Conservation (phyloP, 2,329 filamentous ascomycete genomes). For the Diplodia corticola region DNA sequence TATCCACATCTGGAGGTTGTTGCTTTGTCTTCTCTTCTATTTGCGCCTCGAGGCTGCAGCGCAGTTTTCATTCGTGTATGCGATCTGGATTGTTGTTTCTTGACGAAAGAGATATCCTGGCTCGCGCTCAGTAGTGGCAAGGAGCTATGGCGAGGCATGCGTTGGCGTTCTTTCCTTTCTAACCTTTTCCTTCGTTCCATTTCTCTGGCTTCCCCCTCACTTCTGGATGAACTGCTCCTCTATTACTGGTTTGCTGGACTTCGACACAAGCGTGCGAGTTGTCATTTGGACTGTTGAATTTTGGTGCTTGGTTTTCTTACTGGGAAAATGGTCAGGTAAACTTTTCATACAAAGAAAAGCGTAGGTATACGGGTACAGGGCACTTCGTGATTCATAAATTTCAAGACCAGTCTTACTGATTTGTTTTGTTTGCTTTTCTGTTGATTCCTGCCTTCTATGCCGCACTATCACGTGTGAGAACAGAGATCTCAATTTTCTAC, state of each 20-base stretch:
- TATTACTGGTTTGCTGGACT: not conserved
- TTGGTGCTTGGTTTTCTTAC: not conserved
- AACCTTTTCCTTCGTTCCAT: not conserved
- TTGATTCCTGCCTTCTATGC: not conserved
- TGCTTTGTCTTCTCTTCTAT: conserved; percentile 4
- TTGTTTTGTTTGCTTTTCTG: not conserved
- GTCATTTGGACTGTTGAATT: not conserved
- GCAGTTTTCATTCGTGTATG: conserved; percentile 5
- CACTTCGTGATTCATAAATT: conserved; percentile 1
- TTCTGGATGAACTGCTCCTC: not conserved
- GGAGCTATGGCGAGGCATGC: conserved; percentile 22
- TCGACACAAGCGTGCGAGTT: conserved; percentile 8
- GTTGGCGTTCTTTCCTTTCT: conserved; percentile 12
- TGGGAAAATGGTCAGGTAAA: not conserved
- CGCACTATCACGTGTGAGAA: not conserved
- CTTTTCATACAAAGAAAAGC: not conserved
- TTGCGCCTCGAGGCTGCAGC: not conserved
- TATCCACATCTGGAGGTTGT: not conserved
- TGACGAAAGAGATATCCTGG: conserved; percentile 23
- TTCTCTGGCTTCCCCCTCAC: not conserved
- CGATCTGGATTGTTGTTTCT: conserved; percentile 15
- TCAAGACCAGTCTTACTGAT: not conserved
- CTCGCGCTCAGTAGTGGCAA: conserved; percentile 18
- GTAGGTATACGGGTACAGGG: not conserved
- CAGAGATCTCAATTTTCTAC: not conserved